Evolutionary conservation across 2,329 filamentous ascomycete genomes (phyloP), one percentile per base, ranked within the genome.

Genomic region (Trichoderma atrobrunneum): DNA sequence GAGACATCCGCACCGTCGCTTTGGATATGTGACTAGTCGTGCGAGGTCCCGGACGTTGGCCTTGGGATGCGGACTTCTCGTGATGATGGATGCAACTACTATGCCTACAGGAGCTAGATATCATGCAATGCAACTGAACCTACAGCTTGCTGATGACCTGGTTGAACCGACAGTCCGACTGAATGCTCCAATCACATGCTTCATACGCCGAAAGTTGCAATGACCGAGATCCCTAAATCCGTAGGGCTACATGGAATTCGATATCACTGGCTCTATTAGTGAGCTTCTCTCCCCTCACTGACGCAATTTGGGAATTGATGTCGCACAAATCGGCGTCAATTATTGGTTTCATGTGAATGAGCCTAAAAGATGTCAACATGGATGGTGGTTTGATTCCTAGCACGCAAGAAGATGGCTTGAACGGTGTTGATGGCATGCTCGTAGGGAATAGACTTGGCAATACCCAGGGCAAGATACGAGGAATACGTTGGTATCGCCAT

Each of bases 271-370:
- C 28, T 24, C 32, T n/a, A 21, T 65, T 36, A 56, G 64, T 30
- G 10, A 59, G 10, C 26, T 18, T 65, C 5, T 32, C 51, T 70
- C 69, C 62, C 69, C 69, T 66, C 62, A 71, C 57, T 71, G 69
- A 71, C 69, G 69, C 69, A 65, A 71, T 71, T 66, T 48, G 30
- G 24, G 54, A 60, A 28, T 39, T 43, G 26, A 65, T 71, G 69
- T 71, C 69, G 61, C 21, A 71, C 21, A 71, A 66, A 60, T 32
- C 28, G n/a, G 32, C 62, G 26, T 57, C 62, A 57, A 43, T 30
- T 51, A 71, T 71, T 51, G 69, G 51, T 39, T 54, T 60, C 28
- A 24, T 18, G 30, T 59, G 34, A 51, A 39, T 56, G 39, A 39
- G 34, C 34, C 69, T 65, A 57, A 60, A 39, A 30, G 8, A 60